These are phyloP conservation scores for Babesia ovata DNA, from an alignment of 169 alveolate species.

Conservation along the genomic window DNA sequence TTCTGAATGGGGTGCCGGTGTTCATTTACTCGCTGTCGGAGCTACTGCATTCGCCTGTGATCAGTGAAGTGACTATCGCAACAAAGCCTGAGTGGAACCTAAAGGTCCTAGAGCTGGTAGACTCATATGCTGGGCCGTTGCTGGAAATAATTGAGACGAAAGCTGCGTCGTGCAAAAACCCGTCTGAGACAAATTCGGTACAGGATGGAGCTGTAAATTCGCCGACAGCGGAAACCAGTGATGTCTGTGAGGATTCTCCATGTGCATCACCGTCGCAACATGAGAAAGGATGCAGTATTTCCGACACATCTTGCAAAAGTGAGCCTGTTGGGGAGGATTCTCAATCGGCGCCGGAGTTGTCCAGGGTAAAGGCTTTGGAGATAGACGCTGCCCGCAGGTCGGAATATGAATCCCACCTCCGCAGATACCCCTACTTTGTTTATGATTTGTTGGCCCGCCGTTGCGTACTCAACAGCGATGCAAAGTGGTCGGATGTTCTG, in stretches of 20 bases:
- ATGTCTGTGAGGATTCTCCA: too few species aligned
- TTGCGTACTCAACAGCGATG: conserved; percentile 2
- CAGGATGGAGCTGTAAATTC: neutral
- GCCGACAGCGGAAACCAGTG: too few species aligned
- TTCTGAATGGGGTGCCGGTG: conserved; percentile 48
- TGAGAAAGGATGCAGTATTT: too few species aligned
- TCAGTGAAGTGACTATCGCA: conserved; percentile 40
- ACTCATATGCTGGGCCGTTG: neutral
- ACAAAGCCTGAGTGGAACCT: conserved; percentile 58
- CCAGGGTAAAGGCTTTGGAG: neutral
- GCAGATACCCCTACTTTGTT: conserved; percentile 10
- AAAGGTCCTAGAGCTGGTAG: conserved; percentile 39
- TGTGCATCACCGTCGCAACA: neutral
- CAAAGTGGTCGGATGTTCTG: neutral
- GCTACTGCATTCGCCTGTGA: conserved; percentile 24
- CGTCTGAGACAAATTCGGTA: neutral
- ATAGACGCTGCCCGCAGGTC: neutral
- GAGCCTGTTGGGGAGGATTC: neutral
- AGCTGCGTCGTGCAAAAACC: neutral
- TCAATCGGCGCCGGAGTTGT: neutral
- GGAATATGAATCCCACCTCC: conserved; percentile 1
- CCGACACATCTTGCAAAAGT: too few species aligned
- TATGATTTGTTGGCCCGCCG: conserved; percentile 13
- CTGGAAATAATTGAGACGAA: neutral
- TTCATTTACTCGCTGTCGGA: conserved; percentile 60